Percentiles rank a stretch among this genome's conserved stretches.
Conservation (phyloP, 257 asterid genomes). For the Echium plantagineum region DNA sequence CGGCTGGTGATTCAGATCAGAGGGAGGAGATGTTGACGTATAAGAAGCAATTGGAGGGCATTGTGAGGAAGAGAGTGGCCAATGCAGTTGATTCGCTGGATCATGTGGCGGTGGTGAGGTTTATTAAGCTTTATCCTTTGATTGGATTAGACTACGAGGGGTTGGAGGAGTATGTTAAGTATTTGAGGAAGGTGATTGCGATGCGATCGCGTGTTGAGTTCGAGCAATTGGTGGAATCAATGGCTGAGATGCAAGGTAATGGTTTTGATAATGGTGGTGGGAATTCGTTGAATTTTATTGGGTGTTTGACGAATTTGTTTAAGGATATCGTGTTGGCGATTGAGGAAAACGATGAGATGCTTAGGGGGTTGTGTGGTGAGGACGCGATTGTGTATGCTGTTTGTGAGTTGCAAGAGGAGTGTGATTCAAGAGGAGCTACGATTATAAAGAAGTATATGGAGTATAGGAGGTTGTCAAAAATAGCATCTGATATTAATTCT, state of each 20-base stretch:
- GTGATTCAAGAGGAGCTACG: conserved; percentile 74
- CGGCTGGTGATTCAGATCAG: conserved; percentile 40
- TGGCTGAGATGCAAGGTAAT: conserved; percentile 29
- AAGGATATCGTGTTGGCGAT: conserved; percentile 86
- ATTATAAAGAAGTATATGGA: conserved; percentile 77
- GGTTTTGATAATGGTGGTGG: conserved; percentile 12
- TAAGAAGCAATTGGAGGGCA: conserved; percentile 77
- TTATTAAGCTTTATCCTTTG: conserved; percentile 64
- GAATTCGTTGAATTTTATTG: conserved; percentile 40
- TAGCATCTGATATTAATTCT: conserved; percentile 80
- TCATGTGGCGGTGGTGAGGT: conserved; percentile 61
- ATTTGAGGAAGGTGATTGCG: conserved; percentile 61
- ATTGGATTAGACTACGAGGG: conserved; percentile 90
- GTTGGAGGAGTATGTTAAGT: conserved; percentile 54
- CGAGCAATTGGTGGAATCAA: conserved; percentile 55
- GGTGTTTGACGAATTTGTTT: conserved; percentile 74
- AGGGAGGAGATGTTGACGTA: conserved; percentile 68
- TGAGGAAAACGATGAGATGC: conserved; percentile 70
- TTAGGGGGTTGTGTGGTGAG: conserved; percentile 77
- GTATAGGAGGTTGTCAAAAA: conserved; percentile 48
- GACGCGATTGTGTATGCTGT: conserved; percentile 89
- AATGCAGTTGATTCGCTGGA: conserved; percentile 76
- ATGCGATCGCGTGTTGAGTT: conserved; percentile 61
- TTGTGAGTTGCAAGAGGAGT: conserved; percentile 90
- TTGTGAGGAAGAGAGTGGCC: conserved; percentile 44